These are phyloP conservation scores for Suillus tomentosus DNA, from an alignment of 768 basidiomycete genomes.

Conservation along the genomic window DNA sequence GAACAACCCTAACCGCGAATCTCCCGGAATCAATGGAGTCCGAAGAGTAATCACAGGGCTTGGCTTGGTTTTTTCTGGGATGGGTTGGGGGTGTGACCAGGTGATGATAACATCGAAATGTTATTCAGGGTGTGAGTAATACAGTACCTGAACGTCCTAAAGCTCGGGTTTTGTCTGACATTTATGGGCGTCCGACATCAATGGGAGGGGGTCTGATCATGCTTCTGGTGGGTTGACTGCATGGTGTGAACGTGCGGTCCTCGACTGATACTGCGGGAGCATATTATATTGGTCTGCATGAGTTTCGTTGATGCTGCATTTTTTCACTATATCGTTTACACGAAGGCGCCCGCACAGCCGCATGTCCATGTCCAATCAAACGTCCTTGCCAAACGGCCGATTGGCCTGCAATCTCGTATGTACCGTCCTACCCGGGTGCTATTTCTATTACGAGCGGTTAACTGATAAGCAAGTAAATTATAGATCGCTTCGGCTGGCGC, in stretches of 20 bases:
- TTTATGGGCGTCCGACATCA: constrained; percentile 1
- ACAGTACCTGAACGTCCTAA: not conserved
- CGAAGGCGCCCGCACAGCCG: not conserved
- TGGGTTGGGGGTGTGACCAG: constrained; percentile 1
- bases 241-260: not conserved
- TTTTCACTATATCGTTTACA: not conserved
- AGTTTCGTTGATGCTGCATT: not conserved
- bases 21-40: not conserved
- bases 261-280: not conserved
- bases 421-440: no score
- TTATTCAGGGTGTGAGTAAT: not conserved
- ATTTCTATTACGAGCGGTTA: no score
- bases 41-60: not conserved
- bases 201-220: not conserved
- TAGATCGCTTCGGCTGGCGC: no score
- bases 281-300: not conserved
- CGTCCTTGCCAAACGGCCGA: no score
- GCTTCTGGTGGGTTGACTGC: not conserved
- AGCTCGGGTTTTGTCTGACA: not conserved
- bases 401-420: no score
- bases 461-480: no score
- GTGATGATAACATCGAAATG: not conserved
- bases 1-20: not conserved
- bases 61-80: not conserved
- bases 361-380: no score